These are phyloP conservation scores for Lagerstroemia speciosa DNA, from an alignment of 345 rosid species.

Conservation along the genomic window DNA sequence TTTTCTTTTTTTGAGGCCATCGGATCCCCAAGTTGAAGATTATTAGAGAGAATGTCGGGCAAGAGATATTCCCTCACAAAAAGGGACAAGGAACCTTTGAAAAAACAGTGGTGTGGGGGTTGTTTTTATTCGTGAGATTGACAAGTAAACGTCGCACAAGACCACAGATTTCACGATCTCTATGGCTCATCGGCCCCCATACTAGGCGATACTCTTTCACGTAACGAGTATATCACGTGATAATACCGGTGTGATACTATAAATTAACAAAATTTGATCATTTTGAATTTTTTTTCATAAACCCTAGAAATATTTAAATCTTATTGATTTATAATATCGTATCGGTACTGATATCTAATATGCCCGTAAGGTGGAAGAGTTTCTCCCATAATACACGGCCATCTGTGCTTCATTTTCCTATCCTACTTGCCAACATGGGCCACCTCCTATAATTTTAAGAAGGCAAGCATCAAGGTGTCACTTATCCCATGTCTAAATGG, in stretches of 20 bases:
- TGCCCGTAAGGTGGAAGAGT: no score
- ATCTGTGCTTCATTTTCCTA: neutral
- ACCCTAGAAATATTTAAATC: no score
- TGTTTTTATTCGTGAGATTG: neutral
- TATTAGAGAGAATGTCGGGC: neutral
- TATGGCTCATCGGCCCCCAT: neutral
- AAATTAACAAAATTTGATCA: no score
- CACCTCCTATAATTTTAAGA: neutral
- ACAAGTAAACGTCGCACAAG: neutral
- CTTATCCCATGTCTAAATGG: neutral
- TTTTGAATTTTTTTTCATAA: no score
- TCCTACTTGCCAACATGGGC: neutral
- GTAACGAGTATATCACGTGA: no score
- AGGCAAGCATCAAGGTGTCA: neutral
- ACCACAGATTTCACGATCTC: constrained; percentile 1
- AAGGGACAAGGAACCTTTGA: neutral
- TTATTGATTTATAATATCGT: no score
- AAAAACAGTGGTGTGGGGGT: neutral
- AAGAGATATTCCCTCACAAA: neutral
- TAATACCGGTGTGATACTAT: no score
- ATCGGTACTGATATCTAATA: no score
- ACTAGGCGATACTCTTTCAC: no score
- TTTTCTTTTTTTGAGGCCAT: neutral
- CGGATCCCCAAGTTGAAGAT: neutral
- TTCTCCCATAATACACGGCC: neutral